Percentiles rank a stretch among this genome's conserved stretches.
Evolutionary conservation across 345 rosid genomes (phyloP).

Genomic region (Limnanthes douglasii): DNA sequence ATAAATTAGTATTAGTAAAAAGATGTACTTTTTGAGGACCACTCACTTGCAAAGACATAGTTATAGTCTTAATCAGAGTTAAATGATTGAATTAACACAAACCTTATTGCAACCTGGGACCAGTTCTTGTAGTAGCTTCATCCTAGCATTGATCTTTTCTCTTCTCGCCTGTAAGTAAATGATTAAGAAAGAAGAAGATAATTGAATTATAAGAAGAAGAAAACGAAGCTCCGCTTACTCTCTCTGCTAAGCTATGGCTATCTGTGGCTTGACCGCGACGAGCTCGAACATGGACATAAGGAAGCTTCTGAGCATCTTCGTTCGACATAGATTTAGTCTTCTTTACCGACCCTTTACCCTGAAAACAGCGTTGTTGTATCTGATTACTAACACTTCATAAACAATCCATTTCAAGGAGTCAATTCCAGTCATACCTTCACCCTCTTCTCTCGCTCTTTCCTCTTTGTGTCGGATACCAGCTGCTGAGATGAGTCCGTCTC

Average conservation of each 20-base stretch:
- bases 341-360: conserved; percentile 48
- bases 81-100: conserved; percentile 28
- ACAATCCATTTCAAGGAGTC: not conserved
- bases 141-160: conserved; percentile 63
- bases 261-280: conserved; percentile 76
- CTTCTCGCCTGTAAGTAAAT: conserved; percentile 42
- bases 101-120: conserved; percentile 92
- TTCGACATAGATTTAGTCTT: conserved; percentile 28
- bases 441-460: conserved; percentile 45
- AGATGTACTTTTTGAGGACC: no score
- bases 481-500: conserved; percentile 24
- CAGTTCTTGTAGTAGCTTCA: conserved; percentile 72
- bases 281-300: conserved; percentile 67
- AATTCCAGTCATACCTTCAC: conserved; percentile 14
- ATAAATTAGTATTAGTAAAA: no score
- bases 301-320: conserved; percentile 41
- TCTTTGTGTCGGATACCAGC: conserved; percentile 26
- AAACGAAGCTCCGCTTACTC: no score
- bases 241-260: conserved; percentile 72
- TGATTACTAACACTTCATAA: not conserved
- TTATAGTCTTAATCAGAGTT: conserved; percentile 20
- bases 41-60: no score
- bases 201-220: not conserved
- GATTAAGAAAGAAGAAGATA: conserved; percentile 1
- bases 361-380: not conserved